phyloP scores from a whole-genome alignment of 768 basidiomycete species.

The Psilocybe tampanensis region DNA sequence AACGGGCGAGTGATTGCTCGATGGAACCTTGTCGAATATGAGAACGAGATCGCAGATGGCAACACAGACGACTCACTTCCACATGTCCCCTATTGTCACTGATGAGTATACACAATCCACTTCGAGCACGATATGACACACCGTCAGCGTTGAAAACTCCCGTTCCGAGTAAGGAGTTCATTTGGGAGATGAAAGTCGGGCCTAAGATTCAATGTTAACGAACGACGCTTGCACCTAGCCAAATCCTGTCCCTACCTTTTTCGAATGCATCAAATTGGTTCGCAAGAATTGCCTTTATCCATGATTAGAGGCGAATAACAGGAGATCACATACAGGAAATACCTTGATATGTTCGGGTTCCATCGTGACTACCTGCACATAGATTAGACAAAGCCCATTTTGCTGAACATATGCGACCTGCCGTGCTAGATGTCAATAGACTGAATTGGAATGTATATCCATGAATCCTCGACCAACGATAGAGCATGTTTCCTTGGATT shows the following conservation, averaged over 20 bases:
- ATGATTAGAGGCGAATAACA: no score
- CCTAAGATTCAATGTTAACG: constrained; percentile 19
- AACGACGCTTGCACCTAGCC: not conserved
- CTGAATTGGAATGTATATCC: not conserved
- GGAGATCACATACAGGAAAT: no score
- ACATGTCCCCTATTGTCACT: constrained; percentile 50
- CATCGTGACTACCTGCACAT: constrained; percentile 37
- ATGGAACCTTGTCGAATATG: constrained; percentile 42
- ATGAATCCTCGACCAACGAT: constrained; percentile 1
- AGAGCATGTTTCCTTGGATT: not conserved
- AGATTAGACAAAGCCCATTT: not conserved
- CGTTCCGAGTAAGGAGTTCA: constrained; percentile 45
- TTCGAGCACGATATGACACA: constrained; percentile 20
- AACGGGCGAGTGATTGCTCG: constrained; percentile 70
- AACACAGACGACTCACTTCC: constrained; percentile 49
- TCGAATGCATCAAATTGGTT: constrained; percentile 47
- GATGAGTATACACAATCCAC: not conserved
- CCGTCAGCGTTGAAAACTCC: constrained; percentile 67
- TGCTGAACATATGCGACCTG: constrained; percentile 3
- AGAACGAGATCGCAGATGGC: not conserved
- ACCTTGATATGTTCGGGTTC: constrained; percentile 54
- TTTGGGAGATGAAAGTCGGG: constrained; percentile 24
- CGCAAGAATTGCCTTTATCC: constrained; percentile 29
- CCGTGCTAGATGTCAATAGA: constrained; percentile 2
- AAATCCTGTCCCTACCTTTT: constrained; percentile 31